A percentile compares a stretch with the other conserved stretches of the same genome.
Conservation (phyloP, 2,329 filamentous ascomycete species). For the Thielaviopsis punctulata region DNA sequence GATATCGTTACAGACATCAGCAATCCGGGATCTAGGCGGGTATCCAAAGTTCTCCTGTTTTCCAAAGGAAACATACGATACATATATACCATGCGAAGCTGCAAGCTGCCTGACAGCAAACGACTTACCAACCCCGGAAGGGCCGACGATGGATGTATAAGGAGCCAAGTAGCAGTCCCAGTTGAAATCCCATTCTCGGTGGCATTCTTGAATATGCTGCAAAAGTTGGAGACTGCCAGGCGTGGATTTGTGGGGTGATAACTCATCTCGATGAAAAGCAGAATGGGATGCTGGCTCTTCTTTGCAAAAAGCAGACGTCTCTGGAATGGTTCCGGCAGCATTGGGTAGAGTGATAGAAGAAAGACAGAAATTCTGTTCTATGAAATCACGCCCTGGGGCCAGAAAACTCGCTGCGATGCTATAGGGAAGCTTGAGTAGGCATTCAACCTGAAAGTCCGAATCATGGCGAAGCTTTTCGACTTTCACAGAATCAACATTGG, state of each 20-base stretch:
- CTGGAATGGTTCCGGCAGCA: neutral
- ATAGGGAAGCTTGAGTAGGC: neutral
- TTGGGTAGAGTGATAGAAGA: neutral
- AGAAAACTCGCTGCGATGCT: neutral
- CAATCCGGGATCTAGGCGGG: neutral
- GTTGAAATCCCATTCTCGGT: neutral
- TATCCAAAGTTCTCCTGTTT: neutral
- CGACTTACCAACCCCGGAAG: neutral
- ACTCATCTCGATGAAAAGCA: neutral
- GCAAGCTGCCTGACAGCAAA: neutral
- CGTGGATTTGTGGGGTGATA: neutral
- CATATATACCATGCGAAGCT: neutral
- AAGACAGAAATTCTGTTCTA: neutral
- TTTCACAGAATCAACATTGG: neutral
- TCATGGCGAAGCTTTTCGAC: neutral
- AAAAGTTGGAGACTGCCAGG: neutral
- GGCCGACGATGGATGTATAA: neutral
- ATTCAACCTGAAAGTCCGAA: neutral
- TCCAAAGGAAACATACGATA: neutral
- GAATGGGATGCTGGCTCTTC: too few relatives aligned
- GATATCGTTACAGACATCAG: neutral
- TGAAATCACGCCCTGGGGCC: neutral
- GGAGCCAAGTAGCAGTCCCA: neutral
- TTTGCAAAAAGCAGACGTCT: neutral
- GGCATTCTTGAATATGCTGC: neutral